Evolutionary conservation across 2,329 filamentous ascomycete genomes (phyloP), one percentile per base, ranked within the genome.

Genomic region (Thermothelomyces thermophilus): DNA sequence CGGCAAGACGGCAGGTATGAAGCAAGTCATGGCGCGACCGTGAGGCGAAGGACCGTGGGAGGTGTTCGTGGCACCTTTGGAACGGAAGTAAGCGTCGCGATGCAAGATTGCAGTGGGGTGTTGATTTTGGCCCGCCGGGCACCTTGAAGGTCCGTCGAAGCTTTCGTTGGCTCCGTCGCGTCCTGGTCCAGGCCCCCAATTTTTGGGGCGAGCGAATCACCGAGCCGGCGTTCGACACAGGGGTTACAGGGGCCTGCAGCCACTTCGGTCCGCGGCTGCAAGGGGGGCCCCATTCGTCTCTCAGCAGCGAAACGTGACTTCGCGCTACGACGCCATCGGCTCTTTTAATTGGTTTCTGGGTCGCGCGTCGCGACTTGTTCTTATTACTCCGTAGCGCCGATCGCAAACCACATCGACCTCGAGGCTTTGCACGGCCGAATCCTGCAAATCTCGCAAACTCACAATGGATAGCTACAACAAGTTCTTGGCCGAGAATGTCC

Each of bases 401-500:
- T 26, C 24, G 9, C 24, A 26, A 9, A 30, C 35, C 35, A 49
- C 43, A 34, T 40, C 34, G 24, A 35, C 20, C 19, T 24, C 14
- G 10, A 19, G 5, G 30, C 28, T 45, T 31, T 13, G 16, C 10
- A n/a, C 34, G 26, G 5, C 14, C 1, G 3, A 10, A 31, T 26
- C 22, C 24, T 26, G 5, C 24, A 26, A 5, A 26, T 9, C 3
- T 16, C 14, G 19, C 10, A 13, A 11, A 36, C 14, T 30, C 46
- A 52, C 41, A 3, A 80, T 82, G 78, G 73, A 76, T 2, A 79
- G 84, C 56, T 83, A 87, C 63, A 82, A 74, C 57, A 83, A 82
- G 50, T 91, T 82, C 61, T 77, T 95, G 6, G 86, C 86, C 4
- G 81, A 83, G 59, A 80, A 84, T 62, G 77, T 95, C 50, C 74